Percentiles rank a stretch among this genome's conserved stretches.
Conservation (phyloP, 345 rosid species). For the Crucihimalaya himalaica region DNA sequence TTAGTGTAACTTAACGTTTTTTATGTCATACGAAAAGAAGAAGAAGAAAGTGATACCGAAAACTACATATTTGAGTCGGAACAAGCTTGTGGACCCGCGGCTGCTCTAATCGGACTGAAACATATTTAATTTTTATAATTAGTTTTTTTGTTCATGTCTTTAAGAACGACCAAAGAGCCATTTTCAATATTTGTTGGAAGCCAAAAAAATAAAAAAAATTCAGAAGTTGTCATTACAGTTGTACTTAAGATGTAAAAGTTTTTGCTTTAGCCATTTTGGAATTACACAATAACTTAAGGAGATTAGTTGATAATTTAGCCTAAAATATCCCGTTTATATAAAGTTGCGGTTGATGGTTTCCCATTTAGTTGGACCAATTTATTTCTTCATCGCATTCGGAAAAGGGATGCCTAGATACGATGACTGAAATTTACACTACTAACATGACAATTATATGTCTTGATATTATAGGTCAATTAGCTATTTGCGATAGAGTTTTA, state of each 20-base stretch:
- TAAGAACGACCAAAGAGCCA: conserved; percentile 33
- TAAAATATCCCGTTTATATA: neutral
- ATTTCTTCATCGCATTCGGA: neutral
- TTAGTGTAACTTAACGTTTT: conserved; percentile 25
- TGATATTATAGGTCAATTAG: neutral
- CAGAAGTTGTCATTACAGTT: neutral
- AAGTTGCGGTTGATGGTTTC: conserved; percentile 2
- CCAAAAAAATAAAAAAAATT: neutral
- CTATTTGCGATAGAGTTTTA: neutral
- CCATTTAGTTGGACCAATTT: conserved; percentile 13
- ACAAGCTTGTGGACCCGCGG: conserved; percentile 29
- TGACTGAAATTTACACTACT: neutral
- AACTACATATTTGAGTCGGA: conserved; percentile 26
- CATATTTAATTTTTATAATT: neutral
- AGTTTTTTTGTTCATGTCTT: conserved; percentile 12
- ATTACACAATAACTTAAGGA: neutral
- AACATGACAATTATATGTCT: neutral
- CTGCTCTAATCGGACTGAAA: conserved; percentile 28
- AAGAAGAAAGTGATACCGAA: conserved; percentile 31
- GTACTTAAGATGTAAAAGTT: conserved; percentile 10
- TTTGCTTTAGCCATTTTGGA: neutral
- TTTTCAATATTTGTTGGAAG: neutral
- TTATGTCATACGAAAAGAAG: conserved; percentile 21
- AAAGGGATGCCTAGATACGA: neutral
- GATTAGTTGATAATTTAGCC: neutral